A percentile compares a stretch with the other conserved stretches of the same genome.
These are phyloP conservation scores for Yamadazyma mexicana DNA, from an alignment of 1,139 yeast genomes.

Conservation along the genomic window DNA sequence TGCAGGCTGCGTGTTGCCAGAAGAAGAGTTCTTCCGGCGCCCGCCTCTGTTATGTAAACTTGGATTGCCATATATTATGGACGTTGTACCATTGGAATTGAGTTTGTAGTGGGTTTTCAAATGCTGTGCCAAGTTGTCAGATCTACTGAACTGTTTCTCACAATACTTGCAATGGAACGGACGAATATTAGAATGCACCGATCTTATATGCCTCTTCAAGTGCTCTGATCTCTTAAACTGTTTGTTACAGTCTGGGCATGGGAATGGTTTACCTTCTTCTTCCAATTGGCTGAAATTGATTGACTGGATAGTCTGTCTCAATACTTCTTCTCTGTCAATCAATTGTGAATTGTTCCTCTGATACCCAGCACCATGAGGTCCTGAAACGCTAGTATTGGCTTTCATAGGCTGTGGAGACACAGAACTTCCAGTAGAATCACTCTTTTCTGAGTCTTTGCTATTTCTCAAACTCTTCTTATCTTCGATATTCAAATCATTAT, in stretches of 20 bases:
- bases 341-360: constrained; percentile 4
- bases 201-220: constrained; percentile 47
- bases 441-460: background rate
- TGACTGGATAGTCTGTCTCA: constrained; percentile 5
- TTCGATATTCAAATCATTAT: constrained; percentile 6
- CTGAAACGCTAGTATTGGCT: too few species aligned
- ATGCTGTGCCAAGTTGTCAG: constrained; percentile 52
- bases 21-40: constrained; percentile 24
- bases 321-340: constrained; percentile 6
- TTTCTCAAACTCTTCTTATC: background rate
- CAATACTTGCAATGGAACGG: constrained; percentile 52
- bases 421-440: too few species aligned
- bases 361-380: background rate
- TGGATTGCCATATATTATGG: constrained; percentile 41
- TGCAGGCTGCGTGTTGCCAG: too few species aligned
- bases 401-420: too few species aligned
- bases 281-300: constrained; percentile 10
- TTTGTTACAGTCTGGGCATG: constrained; percentile 47
- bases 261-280: constrained; percentile 38
- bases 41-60: constrained; percentile 24
- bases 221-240: constrained; percentile 51
- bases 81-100: constrained; percentile 36
- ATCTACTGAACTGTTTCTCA: constrained; percentile 48
- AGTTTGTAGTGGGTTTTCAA: constrained; percentile 47
- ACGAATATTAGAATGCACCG: constrained; percentile 49